phyloP scores from a whole-genome alignment of 345 rosid species.

The Raphanus sativus region DNA sequence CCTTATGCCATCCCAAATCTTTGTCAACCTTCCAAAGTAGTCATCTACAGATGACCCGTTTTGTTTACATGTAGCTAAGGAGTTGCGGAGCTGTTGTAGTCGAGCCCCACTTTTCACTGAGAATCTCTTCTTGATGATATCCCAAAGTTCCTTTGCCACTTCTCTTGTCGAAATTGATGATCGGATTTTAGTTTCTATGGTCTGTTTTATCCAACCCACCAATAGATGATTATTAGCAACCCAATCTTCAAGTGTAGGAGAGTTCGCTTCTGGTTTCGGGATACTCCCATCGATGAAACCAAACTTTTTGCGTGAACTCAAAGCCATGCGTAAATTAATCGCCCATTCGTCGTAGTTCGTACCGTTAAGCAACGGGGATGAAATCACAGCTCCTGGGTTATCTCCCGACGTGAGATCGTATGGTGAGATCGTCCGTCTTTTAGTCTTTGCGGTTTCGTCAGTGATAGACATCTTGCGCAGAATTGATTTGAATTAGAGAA shows the following conservation, averaged over 20 bases:
- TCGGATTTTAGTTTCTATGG: neutral
- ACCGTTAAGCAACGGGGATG: neutral
- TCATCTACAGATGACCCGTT: neutral
- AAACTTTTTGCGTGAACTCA: neutral
- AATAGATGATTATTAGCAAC: neutral
- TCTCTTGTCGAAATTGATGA: neutral
- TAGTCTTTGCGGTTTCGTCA: too few relatives aligned
- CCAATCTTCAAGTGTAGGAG: neutral
- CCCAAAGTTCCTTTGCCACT: neutral
- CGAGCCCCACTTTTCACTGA: neutral
- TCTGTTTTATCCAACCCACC: neutral
- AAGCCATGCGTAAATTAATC: neutral
- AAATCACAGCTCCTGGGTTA: neutral
- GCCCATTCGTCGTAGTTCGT: neutral
- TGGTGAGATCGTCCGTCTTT: too few relatives aligned
- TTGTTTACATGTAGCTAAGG: neutral
- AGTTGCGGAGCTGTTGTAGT: neutral
- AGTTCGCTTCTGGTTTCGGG: neutral
- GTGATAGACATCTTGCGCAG: too few relatives aligned
- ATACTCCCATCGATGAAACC: neutral
- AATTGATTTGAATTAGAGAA: too few relatives aligned
- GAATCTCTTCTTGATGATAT: neutral
- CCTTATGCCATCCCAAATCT: neutral
- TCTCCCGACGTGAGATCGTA: too few relatives aligned
- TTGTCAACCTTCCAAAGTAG: neutral